A percentile compares a stretch with the other conserved stretches of the same genome.
Evolutionary conservation across 1,284 basidiomycete genomes (phyloP).

Genomic region (Lignosus rhinocerotis): DNA sequence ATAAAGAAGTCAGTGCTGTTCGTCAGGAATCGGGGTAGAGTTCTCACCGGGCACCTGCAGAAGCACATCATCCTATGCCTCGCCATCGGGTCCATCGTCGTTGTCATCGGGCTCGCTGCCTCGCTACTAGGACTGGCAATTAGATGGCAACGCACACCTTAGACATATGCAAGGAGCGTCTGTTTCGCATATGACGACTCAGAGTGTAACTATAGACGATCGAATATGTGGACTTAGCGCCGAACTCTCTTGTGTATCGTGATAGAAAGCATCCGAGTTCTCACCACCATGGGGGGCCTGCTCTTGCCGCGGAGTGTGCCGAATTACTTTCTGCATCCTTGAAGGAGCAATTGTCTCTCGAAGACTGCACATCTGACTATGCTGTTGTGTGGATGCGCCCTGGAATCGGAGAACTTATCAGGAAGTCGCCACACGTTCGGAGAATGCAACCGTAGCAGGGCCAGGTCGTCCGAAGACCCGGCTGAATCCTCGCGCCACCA

Average conservation of each 20-base stretch:
- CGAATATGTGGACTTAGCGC: not conserved
- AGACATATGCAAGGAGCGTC: not conserved
- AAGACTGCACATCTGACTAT: not conserved
- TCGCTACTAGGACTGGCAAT: constrained; percentile 1
- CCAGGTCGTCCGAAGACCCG: not conserved
- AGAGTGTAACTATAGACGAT: not conserved
- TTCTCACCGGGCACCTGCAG: not conserved
- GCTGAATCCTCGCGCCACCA: not conserved
- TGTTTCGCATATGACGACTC: not conserved
- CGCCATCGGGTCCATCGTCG: not conserved
- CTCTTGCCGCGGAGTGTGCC: too few relatives aligned
- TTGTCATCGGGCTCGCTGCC: not conserved
- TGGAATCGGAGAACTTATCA: not conserved
- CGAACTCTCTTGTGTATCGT: too few relatives aligned
- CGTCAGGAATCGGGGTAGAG: not conserved
- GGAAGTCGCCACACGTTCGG: not conserved
- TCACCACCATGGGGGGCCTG: too few relatives aligned
- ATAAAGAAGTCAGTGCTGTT: not conserved
- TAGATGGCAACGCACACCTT: not conserved
- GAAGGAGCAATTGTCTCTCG: not conserved
- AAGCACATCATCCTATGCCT: not conserved
- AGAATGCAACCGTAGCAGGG: not conserved
- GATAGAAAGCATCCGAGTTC: too few relatives aligned
- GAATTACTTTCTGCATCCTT: too few relatives aligned
- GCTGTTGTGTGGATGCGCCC: not conserved